These are phyloP conservation scores for Heliamphora pulchella DNA, from an alignment of 179 eudicot species.

Conservation along the genomic window DNA sequence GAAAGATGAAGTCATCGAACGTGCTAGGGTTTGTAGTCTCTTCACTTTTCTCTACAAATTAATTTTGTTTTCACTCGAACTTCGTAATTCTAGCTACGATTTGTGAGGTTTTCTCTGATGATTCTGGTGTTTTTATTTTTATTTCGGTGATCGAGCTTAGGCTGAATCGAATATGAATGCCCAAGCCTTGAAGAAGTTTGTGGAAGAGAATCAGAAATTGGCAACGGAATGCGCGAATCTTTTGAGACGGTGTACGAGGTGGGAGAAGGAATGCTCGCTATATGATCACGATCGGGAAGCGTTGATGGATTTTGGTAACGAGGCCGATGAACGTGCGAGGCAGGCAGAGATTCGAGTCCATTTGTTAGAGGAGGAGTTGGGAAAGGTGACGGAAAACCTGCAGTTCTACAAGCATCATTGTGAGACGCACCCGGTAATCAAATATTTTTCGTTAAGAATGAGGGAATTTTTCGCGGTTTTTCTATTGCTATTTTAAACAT, in stretches of 20 bases:
- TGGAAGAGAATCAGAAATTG: conserved; percentile 75
- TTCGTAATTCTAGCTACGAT: not conserved
- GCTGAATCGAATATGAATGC: conserved; percentile 78
- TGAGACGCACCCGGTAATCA: conserved; percentile 43
- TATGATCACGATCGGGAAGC: conserved; percentile 75
- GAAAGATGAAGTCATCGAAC: conserved; percentile 51
- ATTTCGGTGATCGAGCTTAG: conserved; percentile 26
- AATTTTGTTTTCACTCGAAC: not conserved
- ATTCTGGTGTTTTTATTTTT: not conserved
- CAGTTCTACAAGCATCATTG: conserved; percentile 34
- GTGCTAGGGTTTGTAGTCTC: conserved; percentile 56
- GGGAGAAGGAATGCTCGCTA: conserved; percentile 67
- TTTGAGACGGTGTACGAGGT: conserved; percentile 43
- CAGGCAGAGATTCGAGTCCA: conserved; percentile 50
- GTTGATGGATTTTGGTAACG: conserved; percentile 83
- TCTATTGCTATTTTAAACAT: no score
- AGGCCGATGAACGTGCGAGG: conserved; percentile 73
- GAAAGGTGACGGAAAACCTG: conserved; percentile 36
- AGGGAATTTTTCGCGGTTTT: no score
- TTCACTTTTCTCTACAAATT: not conserved
- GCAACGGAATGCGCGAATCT: conserved; percentile 54
- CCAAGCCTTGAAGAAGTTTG: conserved; percentile 70
- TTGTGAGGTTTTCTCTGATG: not conserved
- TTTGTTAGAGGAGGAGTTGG: conserved; percentile 54
- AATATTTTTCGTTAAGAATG: not conserved